These are phyloP conservation scores for Sporothrix curviconia DNA, from an alignment of 2,329 filamentous ascomycete genomes.

Conservation along the genomic window DNA sequence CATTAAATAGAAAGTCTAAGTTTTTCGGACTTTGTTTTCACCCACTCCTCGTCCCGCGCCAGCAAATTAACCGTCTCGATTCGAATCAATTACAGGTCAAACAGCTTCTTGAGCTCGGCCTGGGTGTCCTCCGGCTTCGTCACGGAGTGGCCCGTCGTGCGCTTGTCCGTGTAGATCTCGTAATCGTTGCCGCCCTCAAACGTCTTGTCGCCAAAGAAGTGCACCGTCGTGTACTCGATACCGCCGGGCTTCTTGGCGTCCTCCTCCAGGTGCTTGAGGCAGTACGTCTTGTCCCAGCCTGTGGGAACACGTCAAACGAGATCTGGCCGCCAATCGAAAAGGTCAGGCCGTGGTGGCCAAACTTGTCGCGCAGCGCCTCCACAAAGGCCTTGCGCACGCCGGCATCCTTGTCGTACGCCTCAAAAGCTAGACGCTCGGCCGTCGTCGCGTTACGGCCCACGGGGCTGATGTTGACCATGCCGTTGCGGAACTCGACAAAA, in stretches of 20 bases:
- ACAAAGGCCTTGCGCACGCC: slow-evolving; percentile 74
- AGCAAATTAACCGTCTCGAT: neutral
- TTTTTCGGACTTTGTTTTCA: neutral
- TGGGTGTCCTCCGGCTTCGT: slow-evolving; percentile 76
- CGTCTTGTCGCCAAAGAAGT: slow-evolving; percentile 98
- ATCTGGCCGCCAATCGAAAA: slow-evolving; percentile 96
- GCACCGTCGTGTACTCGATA: slow-evolving; percentile 76
- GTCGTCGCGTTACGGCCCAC: slow-evolving; percentile 79
- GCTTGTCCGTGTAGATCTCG: slow-evolving; percentile 78
- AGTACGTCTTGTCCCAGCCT: slow-evolving; percentile 99
- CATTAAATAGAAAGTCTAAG: slow-evolving; percentile 2
- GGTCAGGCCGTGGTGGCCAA: slow-evolving; percentile 76
- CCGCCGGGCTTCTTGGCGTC: slow-evolving; percentile 66
- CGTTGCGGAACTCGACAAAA: slow-evolving; percentile 83
- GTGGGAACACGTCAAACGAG: slow-evolving; percentile 97
- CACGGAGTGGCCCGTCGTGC: slow-evolving; percentile 82
- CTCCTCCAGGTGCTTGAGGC: slow-evolving; percentile 75
- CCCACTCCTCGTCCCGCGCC: neutral
- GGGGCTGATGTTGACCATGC: slow-evolving; percentile 82
- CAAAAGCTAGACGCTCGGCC: slow-evolving; percentile 74
- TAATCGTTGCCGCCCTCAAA: slow-evolving; percentile 87
- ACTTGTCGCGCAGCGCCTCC: slow-evolving; percentile 67
- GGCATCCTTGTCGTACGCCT: slow-evolving; percentile 72
- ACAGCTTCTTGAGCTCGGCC: slow-evolving; percentile 71
- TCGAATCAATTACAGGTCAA: slow-evolving; percentile 43